phyloP scores from a whole-genome alignment of 805 yeast species.

The Candida ascalaphidarum region DNA sequence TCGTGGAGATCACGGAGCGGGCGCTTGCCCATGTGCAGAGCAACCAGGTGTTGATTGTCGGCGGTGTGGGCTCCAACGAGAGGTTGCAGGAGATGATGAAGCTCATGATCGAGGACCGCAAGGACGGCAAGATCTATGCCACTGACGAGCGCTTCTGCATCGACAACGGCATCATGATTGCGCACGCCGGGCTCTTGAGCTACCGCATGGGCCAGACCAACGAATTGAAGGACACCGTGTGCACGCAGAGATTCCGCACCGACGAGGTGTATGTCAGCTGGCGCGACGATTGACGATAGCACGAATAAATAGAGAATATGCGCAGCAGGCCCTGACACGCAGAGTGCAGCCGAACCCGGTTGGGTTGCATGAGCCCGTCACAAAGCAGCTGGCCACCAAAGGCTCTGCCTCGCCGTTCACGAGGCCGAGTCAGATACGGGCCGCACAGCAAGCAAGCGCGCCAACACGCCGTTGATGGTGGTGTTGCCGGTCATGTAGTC shows the following conservation, averaged over 20 bases:
- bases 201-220: slow-evolving; percentile 72
- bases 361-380: slow-evolving; percentile 2
- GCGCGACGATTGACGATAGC: slow-evolving; percentile 55
- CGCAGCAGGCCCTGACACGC: background rate
- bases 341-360: slow-evolving; percentile 5
- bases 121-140: slow-evolving; percentile 78
- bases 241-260: slow-evolving; percentile 90
- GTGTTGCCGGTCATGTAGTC: no score
- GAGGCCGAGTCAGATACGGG: slow-evolving; percentile 11
- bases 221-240: slow-evolving; percentile 61
- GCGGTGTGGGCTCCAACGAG: slow-evolving; percentile 97
- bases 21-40: slow-evolving; percentile 97
- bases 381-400: slow-evolving; percentile 4
- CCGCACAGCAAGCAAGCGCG: no score
- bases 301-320: background rate
- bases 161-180: slow-evolving; percentile 98
- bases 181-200: slow-evolving; percentile 89
- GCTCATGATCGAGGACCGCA: slow-evolving; percentile 81
- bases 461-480: no score
- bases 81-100: slow-evolving; percentile 95
- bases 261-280: slow-evolving; percentile 88
- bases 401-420: slow-evolving; percentile 2
- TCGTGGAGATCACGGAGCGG: slow-evolving; percentile 94
- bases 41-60: slow-evolving; percentile 85
- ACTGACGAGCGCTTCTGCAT: slow-evolving; percentile 97